These are phyloP conservation scores for Meredithiella fracta DNA, from an alignment of 2,329 filamentous ascomycete species.

Conservation along the genomic window DNA sequence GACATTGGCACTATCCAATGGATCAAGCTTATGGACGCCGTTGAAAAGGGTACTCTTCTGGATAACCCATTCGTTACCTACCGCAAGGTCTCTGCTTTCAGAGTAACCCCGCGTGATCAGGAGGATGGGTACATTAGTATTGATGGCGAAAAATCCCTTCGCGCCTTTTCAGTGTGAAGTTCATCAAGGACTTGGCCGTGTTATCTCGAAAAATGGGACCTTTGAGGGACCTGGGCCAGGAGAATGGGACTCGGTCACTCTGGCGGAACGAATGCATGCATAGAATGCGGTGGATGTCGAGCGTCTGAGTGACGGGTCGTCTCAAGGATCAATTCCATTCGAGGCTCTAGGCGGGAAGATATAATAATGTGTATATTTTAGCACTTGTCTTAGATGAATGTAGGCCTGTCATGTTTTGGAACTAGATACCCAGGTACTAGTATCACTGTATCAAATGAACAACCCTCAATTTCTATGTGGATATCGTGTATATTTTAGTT, in stretches of 20 bases:
- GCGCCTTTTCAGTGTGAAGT: constrained; percentile 84
- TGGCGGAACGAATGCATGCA: constrained; percentile 19
- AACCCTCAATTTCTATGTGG: not conserved
- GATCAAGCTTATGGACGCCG: constrained; percentile 50
- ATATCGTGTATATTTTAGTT: constrained; percentile 4
- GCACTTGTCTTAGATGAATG: not conserved
- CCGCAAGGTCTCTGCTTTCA: constrained; percentile 72
- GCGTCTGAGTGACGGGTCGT: not conserved
- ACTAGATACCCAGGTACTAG: not conserved
- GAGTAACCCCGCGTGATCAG: constrained; percentile 59
- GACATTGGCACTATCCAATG: constrained; percentile 51
- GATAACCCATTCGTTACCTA: constrained; percentile 64
- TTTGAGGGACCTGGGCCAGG: constrained; percentile 50
- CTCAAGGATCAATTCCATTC: not conserved
- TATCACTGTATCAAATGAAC: not conserved
- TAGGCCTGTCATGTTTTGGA: not conserved
- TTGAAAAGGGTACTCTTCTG: constrained; percentile 62
- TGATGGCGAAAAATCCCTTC: constrained; percentile 75
- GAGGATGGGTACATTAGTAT: constrained; percentile 77
- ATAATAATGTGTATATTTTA: not conserved
- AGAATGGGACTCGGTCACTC: constrained; percentile 30
- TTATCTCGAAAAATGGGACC: constrained; percentile 58
- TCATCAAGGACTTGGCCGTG: constrained; percentile 64
- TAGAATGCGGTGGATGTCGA: constrained; percentile 11
- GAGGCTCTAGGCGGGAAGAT: not conserved